These are phyloP conservation scores for Alternaria triticimaculans DNA, from an alignment of 2,329 filamentous ascomycete genomes.

Conservation along the genomic window DNA sequence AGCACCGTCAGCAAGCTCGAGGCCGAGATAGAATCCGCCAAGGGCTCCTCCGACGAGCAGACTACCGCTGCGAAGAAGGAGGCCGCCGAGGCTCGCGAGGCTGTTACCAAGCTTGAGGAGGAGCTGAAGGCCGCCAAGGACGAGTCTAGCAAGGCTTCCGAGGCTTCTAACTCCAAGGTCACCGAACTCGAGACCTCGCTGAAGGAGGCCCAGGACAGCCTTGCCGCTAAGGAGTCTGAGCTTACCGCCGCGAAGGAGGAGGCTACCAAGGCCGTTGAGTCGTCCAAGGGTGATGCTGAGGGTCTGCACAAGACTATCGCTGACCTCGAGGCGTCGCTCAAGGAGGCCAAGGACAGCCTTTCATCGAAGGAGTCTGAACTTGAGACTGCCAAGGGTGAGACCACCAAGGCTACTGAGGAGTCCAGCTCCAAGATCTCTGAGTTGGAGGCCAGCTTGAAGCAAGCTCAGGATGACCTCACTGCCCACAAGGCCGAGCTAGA, in stretches of 20 bases:
- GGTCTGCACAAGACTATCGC: constrained; percentile 25
- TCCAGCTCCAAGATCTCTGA: constrained; percentile 29
- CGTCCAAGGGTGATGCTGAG: constrained; percentile 22
- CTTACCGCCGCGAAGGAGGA: constrained; percentile 28
- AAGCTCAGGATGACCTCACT: constrained; percentile 28
- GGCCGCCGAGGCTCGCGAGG: constrained; percentile 16
- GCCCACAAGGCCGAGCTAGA: constrained; percentile 33
- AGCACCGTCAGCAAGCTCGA: constrained; percentile 39
- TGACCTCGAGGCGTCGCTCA: constrained; percentile 25
- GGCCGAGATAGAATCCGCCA: constrained; percentile 20
- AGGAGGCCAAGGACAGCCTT: constrained; percentile 15
- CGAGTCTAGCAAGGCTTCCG: constrained; percentile 25
- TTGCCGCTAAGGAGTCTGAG: constrained; percentile 32
- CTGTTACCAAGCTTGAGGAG: constrained; percentile 20
- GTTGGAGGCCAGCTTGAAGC: constrained; percentile 30
- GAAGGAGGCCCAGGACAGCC: constrained; percentile 23
- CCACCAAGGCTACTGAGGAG: constrained; percentile 24
- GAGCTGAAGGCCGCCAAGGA: constrained; percentile 23
- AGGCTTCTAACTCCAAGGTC: constrained; percentile 29
- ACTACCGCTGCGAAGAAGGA: constrained; percentile 20
- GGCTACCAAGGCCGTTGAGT: constrained; percentile 24
- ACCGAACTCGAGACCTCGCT: constrained; percentile 32
- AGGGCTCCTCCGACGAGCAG: constrained; percentile 22
- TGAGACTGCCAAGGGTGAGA: constrained; percentile 20
- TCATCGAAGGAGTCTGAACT: constrained; percentile 24